Conservation (phyloP, 2,329 filamentous ascomycete genomes). For the Albophoma yamanashiensis region DNA sequence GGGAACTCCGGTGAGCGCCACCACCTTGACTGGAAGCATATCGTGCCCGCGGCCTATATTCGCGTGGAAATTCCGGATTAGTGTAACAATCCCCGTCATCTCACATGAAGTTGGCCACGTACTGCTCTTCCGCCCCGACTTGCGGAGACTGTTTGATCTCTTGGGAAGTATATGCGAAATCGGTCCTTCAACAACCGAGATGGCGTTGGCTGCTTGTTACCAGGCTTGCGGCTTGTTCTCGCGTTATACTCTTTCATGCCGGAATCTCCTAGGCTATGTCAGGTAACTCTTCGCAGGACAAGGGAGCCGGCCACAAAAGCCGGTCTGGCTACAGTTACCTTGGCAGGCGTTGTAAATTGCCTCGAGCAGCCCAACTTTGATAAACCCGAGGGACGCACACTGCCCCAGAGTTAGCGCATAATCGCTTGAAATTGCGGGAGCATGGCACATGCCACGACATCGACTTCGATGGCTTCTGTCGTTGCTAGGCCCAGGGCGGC, state of each 20-base stretch:
- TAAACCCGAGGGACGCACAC: conserved; percentile 71
- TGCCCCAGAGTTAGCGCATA: conserved; percentile 16
- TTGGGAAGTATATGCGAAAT: conserved; percentile 75
- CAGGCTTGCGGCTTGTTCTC: conserved; percentile 19
- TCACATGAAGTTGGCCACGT: background rate
- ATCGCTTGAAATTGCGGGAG: background rate
- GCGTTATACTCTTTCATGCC: conserved; percentile 34
- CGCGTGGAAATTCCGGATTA: conserved; percentile 10
- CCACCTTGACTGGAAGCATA: conserved; percentile 66
- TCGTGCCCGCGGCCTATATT: conserved; percentile 62
- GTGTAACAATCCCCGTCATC: background rate
- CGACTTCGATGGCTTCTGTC: conserved; percentile 48
- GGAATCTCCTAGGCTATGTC: conserved; percentile 17
- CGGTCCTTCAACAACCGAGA: conserved; percentile 26
- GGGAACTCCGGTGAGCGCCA: conserved; percentile 65
- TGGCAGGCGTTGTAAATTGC: conserved; percentile 44
- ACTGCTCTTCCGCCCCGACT: conserved; percentile 55
- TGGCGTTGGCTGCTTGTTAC: conserved; percentile 12
- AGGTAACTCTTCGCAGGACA: background rate
- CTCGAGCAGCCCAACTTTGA: conserved; percentile 57
- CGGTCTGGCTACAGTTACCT: conserved; percentile 25
- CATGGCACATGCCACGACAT: conserved; percentile 52
- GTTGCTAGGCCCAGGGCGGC: conserved; percentile 50
- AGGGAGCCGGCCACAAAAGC: background rate
- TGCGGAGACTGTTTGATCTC: conserved; percentile 51